Evolutionary conservation across 352 stramenopile genomes (phyloP), one percentile per base, ranked within the genome.

Genomic region (Phytopythium ostracodes): DNA sequence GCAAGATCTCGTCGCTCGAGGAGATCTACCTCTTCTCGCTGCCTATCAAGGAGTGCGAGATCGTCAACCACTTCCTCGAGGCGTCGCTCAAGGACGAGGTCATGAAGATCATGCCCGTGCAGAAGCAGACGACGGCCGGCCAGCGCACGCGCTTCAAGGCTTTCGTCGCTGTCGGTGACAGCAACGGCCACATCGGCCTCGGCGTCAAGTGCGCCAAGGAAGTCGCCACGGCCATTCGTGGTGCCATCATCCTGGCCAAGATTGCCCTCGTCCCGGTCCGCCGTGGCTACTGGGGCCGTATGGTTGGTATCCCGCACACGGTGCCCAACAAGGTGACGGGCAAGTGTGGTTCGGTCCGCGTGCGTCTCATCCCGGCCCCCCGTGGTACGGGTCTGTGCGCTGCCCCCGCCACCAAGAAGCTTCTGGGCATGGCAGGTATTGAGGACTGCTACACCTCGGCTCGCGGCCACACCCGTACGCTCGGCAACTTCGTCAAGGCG

Each of bases 51-150:
- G 97, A 99, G 89, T 97, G 90, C 71, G 91, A 99, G 76, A 99
- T 99, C 76, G 97, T 99, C 68, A 98, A 99, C 82, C 91, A 98
- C 81, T 99, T 99, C 84, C 79, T 99, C 22, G 97, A 98, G 79
- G 77, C 97, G 62, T 96, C 94, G 79, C 96, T 99, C 62, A 98
- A 99, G 78, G 98, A 99, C 79, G 98, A 99, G 75, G 97, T 99
- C 56, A 99, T 99, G 97, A 99, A 99, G 91, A 99, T 99, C 88
- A 99, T 99, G 96, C 97, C 97, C 62, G 97, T 99, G 57, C 97
- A 99, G 86, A 99, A 99, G 94, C 97, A 99, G 86, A 99, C 96
- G 55, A 98, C 96, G 47, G 98, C 98, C 65, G 98, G 98, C 88
- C 98, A 99, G 91, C 91, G 98, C 65, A 99, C 98, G 69, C 92